Base-by-base conservation (phyloP, 805 yeast genomes). In the Yarrowia sp. region DNA sequence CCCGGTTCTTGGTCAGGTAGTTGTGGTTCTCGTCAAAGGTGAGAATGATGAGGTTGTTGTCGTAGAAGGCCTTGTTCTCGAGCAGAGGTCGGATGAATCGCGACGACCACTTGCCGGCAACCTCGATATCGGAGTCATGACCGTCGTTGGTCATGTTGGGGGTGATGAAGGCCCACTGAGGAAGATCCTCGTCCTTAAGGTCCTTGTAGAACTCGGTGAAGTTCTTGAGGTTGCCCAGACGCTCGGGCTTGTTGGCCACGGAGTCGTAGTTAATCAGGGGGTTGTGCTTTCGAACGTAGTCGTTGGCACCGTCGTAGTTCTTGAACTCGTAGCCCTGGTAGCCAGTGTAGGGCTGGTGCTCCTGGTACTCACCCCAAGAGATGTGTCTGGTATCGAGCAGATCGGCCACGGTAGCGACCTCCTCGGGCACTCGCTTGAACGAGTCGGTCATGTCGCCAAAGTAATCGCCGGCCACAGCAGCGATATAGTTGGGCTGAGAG, bases 111-210 rank as follows among this genome's bases (percentile, higher is more conserved):
- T 72, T 70, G 48, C 84, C 84, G 26, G 86, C 82, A 63, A 80
- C 78, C 68, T 78, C 79, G 68, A 84, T 80, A 72, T 79, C 82
- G 50, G 83, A 72, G 75, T 82, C 85, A 71, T 84, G 85, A 56
- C 86, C 87, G 74, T 84, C 86, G 76, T 83, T 79, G 70, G 84
- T 77, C 83, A 83, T 81, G 78, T 84, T 84, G 69, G 87, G 87
- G 52, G 86, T 84, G 75, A 84, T 80, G 78, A 84, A 79, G 71
- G 79, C 72, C 83, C 84, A 84, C 79, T 84, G 87, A 53, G 87
- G 86, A 72, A 84, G 77, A 63, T 75, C 73, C 71, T 82, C 74
- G 72, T 77, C 74, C 43, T 73, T 74, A 70, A 82, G 73, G 73
- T 84, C 87, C 49, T 72, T 71, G 70, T 81, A 73, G 73, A 84